Percentiles rank a stretch among this genome's conserved stretches.
Conservation (phyloP, 768 basidiomycete species). For the Lactifluus subvellereus region DNA sequence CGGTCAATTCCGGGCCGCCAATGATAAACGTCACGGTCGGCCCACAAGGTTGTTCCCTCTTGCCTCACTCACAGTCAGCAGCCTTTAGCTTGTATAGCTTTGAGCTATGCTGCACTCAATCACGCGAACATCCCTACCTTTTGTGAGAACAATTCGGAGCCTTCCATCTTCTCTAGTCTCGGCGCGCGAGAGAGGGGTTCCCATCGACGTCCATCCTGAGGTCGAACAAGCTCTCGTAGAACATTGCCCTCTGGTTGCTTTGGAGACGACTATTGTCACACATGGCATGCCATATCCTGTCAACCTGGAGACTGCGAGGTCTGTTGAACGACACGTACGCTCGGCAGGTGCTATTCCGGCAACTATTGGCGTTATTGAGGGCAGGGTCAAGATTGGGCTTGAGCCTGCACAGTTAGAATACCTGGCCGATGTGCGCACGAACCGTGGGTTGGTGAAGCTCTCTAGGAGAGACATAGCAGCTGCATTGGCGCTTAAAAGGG, state of each 20-base stretch:
- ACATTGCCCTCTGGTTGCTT: slow-evolving; percentile 70
- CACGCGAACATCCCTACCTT: slow-evolving; percentile 10
- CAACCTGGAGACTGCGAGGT: slow-evolving; percentile 64
- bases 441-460: slow-evolving; percentile 49
- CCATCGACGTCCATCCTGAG: slow-evolving; percentile 73
- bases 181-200: slow-evolving; percentile 26
- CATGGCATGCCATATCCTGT: slow-evolving; percentile 86
- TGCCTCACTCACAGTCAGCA: not conserved
- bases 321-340: slow-evolving; percentile 70
- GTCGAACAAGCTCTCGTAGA: slow-evolving; percentile 71
- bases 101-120: slow-evolving; percentile 10
- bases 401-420: slow-evolving; percentile 55
- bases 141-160: not conserved
- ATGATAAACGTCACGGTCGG: too few relatives aligned
- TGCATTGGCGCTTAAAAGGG: slow-evolving; percentile 56
- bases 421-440: slow-evolving; percentile 49
- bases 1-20: not conserved
- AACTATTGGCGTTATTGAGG: slow-evolving; percentile 79
- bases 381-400: slow-evolving; percentile 84
- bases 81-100: not conserved
- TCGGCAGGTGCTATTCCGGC: slow-evolving; percentile 78
- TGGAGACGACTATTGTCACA: slow-evolving; percentile 89
- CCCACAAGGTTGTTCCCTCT: not conserved
- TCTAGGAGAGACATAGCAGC: slow-evolving; percentile 78
- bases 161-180: slow-evolving; percentile 25